Base-by-base conservation (phyloP, 208 protist species). In the Trypanosoma scelopori region DNA sequence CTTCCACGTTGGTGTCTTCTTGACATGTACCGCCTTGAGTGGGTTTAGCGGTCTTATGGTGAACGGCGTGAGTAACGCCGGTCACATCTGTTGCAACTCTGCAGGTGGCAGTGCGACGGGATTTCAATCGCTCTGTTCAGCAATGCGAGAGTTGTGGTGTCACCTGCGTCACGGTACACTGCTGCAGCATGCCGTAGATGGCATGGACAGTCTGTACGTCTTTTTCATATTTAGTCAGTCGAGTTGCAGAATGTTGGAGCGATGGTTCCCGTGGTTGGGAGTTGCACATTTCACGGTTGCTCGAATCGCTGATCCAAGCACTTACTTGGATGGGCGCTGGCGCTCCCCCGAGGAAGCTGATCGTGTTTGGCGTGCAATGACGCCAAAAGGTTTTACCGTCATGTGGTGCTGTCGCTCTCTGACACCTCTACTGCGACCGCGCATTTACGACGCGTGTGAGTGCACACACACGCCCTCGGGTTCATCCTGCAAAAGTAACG, bases 1-100 rank as follows among this genome's bases (percentile, higher is more conserved):
- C 22, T 53, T 58, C 5, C 74, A 75, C 51, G 55, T 56, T 5
- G 12, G 28, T 50, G 28, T 75, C 13, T 80, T 80, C 51, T 30
- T 59, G 2, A 11, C 58, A 1, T 75, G 74, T 49, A 51, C 63
- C 11, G 11, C 50, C 23, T 47, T 80, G 9, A 59, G 60, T 32
- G 3, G 52, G 22, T 25, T 43, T 13, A 35, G 35, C 53, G 48
- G 42, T 55, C 16, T 64, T 46, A 27, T 61, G 35, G 60, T 57
- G 39, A 20, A 25, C 23, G 25, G 15, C 52, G 45, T 6, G 13
- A 25, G 39, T 12, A 32, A 13, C 50, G 7, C 18, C 59, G 6
- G 35, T 41, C 30, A 18, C n/a, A 43, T 5, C 22, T 12, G 12
- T 49, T 12, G 12, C 28, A 20, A 27, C 25, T 5, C 39, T 50